A percentile compares a stretch with the other conserved stretches of the same genome.
Evolutionary conservation across 1,284 basidiomycete genomes (phyloP).

Genomic region (Ganoderma lucidum): DNA sequence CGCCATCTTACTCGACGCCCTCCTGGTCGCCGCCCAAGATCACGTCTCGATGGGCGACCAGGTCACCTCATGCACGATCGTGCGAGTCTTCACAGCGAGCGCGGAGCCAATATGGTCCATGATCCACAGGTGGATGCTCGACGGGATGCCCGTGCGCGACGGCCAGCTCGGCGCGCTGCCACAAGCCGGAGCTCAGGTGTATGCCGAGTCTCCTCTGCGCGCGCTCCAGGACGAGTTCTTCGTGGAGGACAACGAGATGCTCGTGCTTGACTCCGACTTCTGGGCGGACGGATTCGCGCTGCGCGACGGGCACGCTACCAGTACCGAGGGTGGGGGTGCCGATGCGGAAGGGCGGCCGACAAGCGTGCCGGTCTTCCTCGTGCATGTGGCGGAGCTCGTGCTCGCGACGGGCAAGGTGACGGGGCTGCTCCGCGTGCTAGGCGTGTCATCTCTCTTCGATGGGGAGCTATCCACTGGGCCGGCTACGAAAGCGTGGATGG

Average conservation of each 20-base stretch:
- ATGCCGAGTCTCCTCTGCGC: conserved; percentile 19
- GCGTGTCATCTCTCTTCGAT: conserved; percentile 36
- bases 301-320: conserved; percentile 47
- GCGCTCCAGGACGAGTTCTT: conserved; percentile 81
- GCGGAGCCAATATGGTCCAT: conserved; percentile 80
- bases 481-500: conserved; percentile 38
- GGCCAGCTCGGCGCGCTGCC: conserved; percentile 16
- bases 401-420: conserved; percentile 82
- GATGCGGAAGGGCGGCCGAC: conserved; percentile 35
- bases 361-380: conserved; percentile 67
- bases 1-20: conserved; percentile 65
- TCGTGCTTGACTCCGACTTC: conserved; percentile 77
- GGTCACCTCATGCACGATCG: conserved; percentile 60
- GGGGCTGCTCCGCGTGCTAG: conserved; percentile 68
- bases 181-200: conserved; percentile 6
- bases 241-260: conserved; percentile 73
- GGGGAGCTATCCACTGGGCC: conserved; percentile 14
- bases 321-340: conserved; percentile 30
- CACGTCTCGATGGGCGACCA: conserved; percentile 63
- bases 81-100: conserved; percentile 66
- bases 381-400: conserved; percentile 62
- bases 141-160: conserved; percentile 72
- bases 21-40: conserved; percentile 63
- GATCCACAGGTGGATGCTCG: conserved; percentile 75
- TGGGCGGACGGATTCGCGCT: conserved; percentile 80